These are phyloP conservation scores for Beta vulgaris DNA, from an alignment of 148 eudicot species.

Conservation along the genomic window DNA sequence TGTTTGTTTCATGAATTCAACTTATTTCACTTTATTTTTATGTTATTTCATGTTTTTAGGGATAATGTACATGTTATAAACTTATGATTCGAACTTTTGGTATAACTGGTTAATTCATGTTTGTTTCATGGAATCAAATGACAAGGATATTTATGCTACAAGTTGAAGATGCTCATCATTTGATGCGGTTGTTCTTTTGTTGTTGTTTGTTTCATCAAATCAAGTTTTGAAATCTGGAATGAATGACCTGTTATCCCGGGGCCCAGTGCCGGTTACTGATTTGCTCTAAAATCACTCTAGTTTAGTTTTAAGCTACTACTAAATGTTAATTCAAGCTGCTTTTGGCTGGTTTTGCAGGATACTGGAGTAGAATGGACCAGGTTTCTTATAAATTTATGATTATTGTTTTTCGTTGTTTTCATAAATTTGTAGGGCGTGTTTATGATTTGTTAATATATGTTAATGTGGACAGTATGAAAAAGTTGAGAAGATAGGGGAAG, in stretches of 20 bases:
- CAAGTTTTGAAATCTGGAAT: neutral
- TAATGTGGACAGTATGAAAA: slow-evolving; percentile 68
- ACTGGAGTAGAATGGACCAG: slow-evolving; percentile 26
- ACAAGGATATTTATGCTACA: too few species aligned
- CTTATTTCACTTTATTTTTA: too few species aligned
- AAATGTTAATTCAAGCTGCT: neutral
- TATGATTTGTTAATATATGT: neutral
- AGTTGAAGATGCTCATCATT: too few species aligned
- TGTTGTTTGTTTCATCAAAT: too few species aligned
- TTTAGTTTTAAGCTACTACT: neutral
- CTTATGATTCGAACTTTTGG: too few species aligned
- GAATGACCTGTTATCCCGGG: too few species aligned
- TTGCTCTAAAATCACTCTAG: neutral
- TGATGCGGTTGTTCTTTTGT: too few species aligned
- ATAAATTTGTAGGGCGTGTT: neutral
- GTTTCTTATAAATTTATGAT: slow-evolving; percentile 5
- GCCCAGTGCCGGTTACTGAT: neutral
- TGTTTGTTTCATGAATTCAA: too few species aligned
- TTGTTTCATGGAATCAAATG: too few species aligned
- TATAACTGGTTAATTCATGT: too few species aligned
- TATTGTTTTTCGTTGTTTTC: neutral
- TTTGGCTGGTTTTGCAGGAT: neutral
- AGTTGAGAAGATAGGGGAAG: slow-evolving; percentile 98
- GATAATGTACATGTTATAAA: too few species aligned
- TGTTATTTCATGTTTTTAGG: too few species aligned